Base-by-base conservation (phyloP, 805 yeast species). In the Suhomyces kilbournensis region DNA sequence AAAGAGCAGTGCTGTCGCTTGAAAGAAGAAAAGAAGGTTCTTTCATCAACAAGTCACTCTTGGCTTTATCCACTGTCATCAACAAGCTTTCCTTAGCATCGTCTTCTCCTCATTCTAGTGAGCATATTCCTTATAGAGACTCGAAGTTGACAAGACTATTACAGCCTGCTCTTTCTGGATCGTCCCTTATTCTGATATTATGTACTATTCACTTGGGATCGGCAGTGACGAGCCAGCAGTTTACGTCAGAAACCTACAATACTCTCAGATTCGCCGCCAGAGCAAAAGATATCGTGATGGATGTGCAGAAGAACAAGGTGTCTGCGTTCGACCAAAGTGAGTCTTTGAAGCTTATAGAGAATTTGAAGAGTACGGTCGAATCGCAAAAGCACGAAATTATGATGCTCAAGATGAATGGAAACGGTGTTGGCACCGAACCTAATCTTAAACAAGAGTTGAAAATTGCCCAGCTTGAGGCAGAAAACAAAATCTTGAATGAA, bases 1-100 rank as follows among this genome's bases (percentile, higher is more conserved):
- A 93, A 69, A 80, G 88, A 49, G 82, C 86, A 2, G 76, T 88
- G 0, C 71, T 82, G 9, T 85, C 86, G 60, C 69, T 75, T 1
- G 97, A 90, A 63, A 79, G 98, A 60, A 75, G 97, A 51, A 90
- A 91, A 67, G 99, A 93, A 72, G 99, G 98, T 20, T 82, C 97
- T 0, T 94, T 78, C 64, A 93, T 93, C 65, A 93, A 93, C 73
- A 91, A 91, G 66, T 92, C 97, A 0, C 77, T 93, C 42, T 75
- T 93, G 49, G 96, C 98, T 0, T 77, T 93, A 48, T 91, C 97
- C 5, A 89, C 96, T 0, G 97, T 93, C n/a, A 91, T 93, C 53
- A 83, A 96, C 23, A 85, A 90, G 60, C 74, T 93, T 38, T 81
- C 89, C 22, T 76, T 63, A 19, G 48, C 58, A 14, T 58, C 57